Evolutionary conservation across 75 land plant genomes (phyloP).

Genomic region (Selaginella moellendorffii): DNA sequence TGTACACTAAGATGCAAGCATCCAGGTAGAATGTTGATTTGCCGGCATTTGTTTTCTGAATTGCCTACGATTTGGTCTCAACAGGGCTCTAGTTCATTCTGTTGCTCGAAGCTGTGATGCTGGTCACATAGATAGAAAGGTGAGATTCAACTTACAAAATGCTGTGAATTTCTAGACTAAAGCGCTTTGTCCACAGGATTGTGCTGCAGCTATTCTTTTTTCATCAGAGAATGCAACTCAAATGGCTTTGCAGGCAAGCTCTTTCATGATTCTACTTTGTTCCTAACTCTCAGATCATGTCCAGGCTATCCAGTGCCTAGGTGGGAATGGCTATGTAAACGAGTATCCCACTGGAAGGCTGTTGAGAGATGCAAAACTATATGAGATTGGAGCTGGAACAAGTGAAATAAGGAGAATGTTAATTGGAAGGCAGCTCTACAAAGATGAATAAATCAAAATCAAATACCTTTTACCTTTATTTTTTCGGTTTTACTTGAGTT

Average conservation of each 20-base stretch:
- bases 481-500: too few species aligned
- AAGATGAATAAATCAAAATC: constrained; percentile 45
- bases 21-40: constrained; percentile 44
- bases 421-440: constrained; percentile 82
- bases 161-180: neutral
- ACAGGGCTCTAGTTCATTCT: constrained; percentile 83
- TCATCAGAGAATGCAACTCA: constrained; percentile 98
- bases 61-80: constrained; percentile 13
- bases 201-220: constrained; percentile 89
- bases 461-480: too few species aligned
- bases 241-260: constrained; percentile 81
- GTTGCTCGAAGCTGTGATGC: constrained; percentile 91
- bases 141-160: constrained; percentile 8
- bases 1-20: constrained; percentile 91
- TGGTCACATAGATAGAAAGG: constrained; percentile 77
- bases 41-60: neutral
- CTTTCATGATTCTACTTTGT: too few species aligned
- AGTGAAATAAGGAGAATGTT: constrained; percentile 94
- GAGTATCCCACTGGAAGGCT: constrained; percentile 96
- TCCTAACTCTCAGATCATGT: too few species aligned
- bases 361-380: constrained; percentile 92
- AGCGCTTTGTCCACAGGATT: constrained; percentile 45
- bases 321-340: constrained; percentile 97
- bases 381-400: constrained; percentile 97
- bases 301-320: constrained; percentile 98